Evolutionary conservation across 163 green algal genomes (phyloP), one percentile per base, ranked within the genome.

Genomic region (Chlamydomonas reinhardtii): DNA sequence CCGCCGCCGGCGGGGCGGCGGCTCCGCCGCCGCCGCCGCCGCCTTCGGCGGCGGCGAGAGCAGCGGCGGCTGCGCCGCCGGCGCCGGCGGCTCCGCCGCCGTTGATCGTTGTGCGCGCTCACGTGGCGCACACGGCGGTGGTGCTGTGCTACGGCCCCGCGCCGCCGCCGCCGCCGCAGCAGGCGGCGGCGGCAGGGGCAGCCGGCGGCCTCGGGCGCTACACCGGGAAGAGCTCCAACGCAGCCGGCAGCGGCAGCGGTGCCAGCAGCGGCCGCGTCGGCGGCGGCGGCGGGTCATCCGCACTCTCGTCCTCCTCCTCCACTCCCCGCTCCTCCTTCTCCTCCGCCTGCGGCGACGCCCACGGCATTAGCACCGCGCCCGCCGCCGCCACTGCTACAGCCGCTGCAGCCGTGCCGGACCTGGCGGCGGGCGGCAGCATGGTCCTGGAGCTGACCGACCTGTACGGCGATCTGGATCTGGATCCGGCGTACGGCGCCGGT

Each of bases 371-470:
- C 43, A 54, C 8, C 43, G 8, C 43, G 11, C 11, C 43, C 43
- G 43, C 11, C 43, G 62, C 22, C 34, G 62, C 62, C 9, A 35
- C 69, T n/a, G 69, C 34, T 19, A 17, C 71, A 8, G 62, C 62
- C 62, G 62, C 62, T 8, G 62, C 5, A 5, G 4, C 62, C 73
- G 9, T 31, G 6, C 9, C 59, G 32, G 54, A 32, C 37, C 39
- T 31, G 48, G 48, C 48, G 32, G 24, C 54, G 9, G 69, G 70
- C 35, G 82, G 82, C 61, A 87, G 82, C 82, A 29, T 87, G 9
- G 82, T 87, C 20, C 5, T 81, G 22, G 82, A 87, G 71, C 82
- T 87, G 20, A 73, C 76, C 37, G 82, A 87, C 39, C 29, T 82
- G 24, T 68, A 27, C 61, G 72, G 39, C 31, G 61, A 82, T 31